These are phyloP conservation scores for Chenopodium formosanum DNA, from an alignment of 148 eudicot species.

Conservation along the genomic window DNA sequence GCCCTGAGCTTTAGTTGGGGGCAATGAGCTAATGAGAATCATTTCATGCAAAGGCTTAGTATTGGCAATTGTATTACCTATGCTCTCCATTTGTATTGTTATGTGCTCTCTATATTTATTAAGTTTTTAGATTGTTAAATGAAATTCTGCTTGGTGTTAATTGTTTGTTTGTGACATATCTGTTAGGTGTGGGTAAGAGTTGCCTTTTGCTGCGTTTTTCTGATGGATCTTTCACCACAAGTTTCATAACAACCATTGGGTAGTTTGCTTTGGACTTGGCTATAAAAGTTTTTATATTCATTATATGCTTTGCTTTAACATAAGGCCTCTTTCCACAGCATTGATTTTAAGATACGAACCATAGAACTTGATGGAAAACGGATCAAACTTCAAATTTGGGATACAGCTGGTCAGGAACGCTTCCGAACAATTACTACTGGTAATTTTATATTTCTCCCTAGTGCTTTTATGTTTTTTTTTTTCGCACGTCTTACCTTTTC, in stretches of 20 bases:
- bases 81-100: background rate
- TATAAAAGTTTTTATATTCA: conserved; percentile 3
- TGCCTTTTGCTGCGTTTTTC: conserved; percentile 48
- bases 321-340: conserved; percentile 34
- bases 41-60: background rate
- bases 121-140: background rate
- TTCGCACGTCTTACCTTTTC: background rate
- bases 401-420: conserved; percentile 86
- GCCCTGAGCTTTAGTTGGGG: background rate
- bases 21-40: background rate
- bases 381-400: conserved; percentile 82
- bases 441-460: conserved; percentile 22
- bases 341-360: conserved; percentile 79
- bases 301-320: conserved; percentile 6
- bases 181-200: conserved; percentile 51
- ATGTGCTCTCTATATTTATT: background rate
- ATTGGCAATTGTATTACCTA: background rate
- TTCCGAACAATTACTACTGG: conserved; percentile 81
- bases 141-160: background rate
- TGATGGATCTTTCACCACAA: conserved; percentile 51
- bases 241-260: conserved; percentile 77
- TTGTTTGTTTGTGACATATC: background rate
- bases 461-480: background rate
- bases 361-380: conserved; percentile 80
- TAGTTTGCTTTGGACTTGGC: conserved; percentile 18